Conservation (phyloP, 345 rosid species). For the Salix purpurea region DNA sequence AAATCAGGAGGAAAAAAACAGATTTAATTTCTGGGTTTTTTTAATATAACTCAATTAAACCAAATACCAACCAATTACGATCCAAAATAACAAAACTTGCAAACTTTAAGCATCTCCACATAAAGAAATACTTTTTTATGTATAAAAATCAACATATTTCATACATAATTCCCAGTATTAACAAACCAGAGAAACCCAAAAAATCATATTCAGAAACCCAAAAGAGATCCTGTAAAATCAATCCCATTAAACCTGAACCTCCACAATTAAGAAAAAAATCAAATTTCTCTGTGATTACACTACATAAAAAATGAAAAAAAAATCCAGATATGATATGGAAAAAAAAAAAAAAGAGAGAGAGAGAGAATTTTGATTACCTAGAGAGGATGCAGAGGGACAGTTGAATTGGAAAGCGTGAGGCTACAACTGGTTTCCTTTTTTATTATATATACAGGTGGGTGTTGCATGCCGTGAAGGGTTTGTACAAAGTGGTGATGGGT, state of each 20-base stretch:
- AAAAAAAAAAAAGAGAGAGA: background rate
- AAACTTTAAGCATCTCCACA: background rate
- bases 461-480: background rate
- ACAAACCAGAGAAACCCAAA: background rate
- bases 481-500: background rate
- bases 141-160: background rate
- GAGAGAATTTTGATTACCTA: conserved; percentile 13
- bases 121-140: no score
- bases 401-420: background rate
- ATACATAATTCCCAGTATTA: background rate
- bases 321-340: background rate
- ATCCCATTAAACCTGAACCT: no score
- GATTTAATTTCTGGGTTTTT: background rate
- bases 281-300: no score
- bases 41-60: background rate
- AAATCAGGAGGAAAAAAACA: background rate
- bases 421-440: background rate
- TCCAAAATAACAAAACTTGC: background rate
- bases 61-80: background rate
- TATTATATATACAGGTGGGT: background rate
- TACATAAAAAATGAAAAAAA: background rate
- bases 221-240: background rate
- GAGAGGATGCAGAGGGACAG: conserved; percentile 14
- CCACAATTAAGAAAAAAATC: no score
- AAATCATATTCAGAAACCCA: background rate